phyloP scores from a whole-genome alignment of 2,329 filamentous ascomycete genomes.

The Biscogniauxia mediterranea region DNA sequence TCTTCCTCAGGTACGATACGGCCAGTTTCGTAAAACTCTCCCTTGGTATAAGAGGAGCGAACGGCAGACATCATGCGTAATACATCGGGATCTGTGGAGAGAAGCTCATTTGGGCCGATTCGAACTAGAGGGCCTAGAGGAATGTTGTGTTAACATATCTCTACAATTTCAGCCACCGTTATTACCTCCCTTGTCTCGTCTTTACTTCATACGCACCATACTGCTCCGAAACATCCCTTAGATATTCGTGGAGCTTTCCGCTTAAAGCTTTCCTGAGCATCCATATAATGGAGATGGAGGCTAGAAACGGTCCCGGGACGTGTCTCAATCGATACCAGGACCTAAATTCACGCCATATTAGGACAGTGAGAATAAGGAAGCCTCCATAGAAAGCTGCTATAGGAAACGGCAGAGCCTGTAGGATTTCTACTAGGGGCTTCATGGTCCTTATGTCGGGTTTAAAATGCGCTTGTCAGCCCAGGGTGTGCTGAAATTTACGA shows the following conservation, averaged over 20 bases:
- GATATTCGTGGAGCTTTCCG: conserved; percentile 25
- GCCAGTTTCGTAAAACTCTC: conserved; percentile 37
- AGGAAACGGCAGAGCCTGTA: conserved; percentile 3
- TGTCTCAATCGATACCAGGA: conserved; percentile 31
- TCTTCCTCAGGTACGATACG: conserved; percentile 37
- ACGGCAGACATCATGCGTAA: conserved; percentile 34
- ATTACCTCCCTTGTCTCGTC: not conserved
- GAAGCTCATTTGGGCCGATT: conserved; percentile 28
- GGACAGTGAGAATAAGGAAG: conserved; percentile 7
- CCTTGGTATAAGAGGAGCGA: conserved; percentile 38
- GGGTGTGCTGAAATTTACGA: too few relatives aligned
- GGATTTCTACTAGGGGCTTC: conserved; percentile 7
- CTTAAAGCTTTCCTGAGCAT: conserved; percentile 26
- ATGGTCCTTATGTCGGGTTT: conserved; percentile 7
- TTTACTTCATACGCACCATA: conserved; percentile 15
- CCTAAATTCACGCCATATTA: conserved; percentile 10
- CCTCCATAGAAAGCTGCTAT: conserved; percentile 10
- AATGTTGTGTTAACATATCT: conserved; percentile 1
- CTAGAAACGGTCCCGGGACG: conserved; percentile 29
- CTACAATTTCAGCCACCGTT: not conserved
- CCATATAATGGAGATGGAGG: conserved; percentile 27
- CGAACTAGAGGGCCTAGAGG: conserved; percentile 22
- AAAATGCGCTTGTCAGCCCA: too few relatives aligned
- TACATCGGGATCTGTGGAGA: conserved; percentile 22
- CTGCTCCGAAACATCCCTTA: conserved; percentile 19